These are phyloP conservation scores for Paragyromitra xinjiangensis DNA, from an alignment of 495 filamentous ascomycete genomes.

Conservation along the genomic window DNA sequence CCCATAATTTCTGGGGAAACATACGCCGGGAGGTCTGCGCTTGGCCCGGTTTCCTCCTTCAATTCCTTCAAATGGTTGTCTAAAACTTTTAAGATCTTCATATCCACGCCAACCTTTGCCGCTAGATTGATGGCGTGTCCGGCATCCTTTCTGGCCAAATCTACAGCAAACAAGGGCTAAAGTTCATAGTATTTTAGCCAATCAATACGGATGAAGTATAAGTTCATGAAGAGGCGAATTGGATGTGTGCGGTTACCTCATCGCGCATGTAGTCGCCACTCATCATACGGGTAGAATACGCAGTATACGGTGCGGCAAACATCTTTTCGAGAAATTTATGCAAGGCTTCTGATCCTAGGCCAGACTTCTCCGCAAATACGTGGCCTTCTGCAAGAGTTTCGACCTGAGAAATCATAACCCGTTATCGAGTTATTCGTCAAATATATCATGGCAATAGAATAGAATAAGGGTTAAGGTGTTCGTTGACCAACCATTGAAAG, in stretches of 20 bases:
- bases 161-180: constrained; percentile 80
- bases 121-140: constrained; percentile 77
- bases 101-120: constrained; percentile 66
- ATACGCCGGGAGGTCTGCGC: constrained; percentile 76
- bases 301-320: constrained; percentile 69
- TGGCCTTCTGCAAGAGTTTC: constrained; percentile 79
- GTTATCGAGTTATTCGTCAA: not conserved
- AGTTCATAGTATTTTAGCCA: not conserved
- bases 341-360: constrained; percentile 74
- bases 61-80: constrained; percentile 74
- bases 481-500: constrained; percentile 71
- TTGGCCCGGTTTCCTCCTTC: constrained; percentile 75
- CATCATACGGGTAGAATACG: constrained; percentile 78
- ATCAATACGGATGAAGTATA: not conserved
- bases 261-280: constrained; percentile 76
- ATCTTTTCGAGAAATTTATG: constrained; percentile 71
- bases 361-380: constrained; percentile 80
- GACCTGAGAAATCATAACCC: constrained; percentile 12
- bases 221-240: constrained; percentile 57
- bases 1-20: not conserved
- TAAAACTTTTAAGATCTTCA: constrained; percentile 73
- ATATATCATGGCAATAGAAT: not conserved
- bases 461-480: no score
- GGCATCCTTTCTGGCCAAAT: constrained; percentile 86
- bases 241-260: constrained; percentile 51